Percentiles rank a stretch among this genome's conserved stretches.
These are phyloP conservation scores for Voacanga thouarsii DNA, from an alignment of 257 asterid species.

Conservation along the genomic window DNA sequence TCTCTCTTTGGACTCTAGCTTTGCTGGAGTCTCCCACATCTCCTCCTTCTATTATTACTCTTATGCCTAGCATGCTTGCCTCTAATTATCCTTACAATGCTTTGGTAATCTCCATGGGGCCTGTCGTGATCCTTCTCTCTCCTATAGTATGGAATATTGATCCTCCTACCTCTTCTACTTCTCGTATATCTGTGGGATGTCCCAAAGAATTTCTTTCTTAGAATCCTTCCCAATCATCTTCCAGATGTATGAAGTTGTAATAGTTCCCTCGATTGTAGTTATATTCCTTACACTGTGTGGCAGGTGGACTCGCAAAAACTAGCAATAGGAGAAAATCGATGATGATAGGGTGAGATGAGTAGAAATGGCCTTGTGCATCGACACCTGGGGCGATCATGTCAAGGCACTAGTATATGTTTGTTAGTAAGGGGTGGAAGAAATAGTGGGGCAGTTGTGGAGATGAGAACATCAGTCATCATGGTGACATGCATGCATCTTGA, in stretches of 20 bases:
- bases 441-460: slow-evolving; percentile 19
- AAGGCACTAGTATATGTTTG: slow-evolving; percentile 21
- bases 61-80: slow-evolving; percentile 2
- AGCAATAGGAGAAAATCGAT: slow-evolving; percentile 62
- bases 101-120: not conserved
- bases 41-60: slow-evolving; percentile 30
- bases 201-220: slow-evolving; percentile 51
- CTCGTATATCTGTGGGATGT: slow-evolving; percentile 34
- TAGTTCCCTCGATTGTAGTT: slow-evolving; percentile 53
- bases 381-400: slow-evolving; percentile 28
- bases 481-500: slow-evolving; percentile 29
- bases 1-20: slow-evolving; percentile 47
- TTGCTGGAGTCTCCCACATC: slow-evolving; percentile 36
- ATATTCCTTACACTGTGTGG: slow-evolving; percentile 55
- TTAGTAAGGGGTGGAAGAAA: slow-evolving; percentile 20
- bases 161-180: slow-evolving; percentile 53
- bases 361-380: slow-evolving; percentile 22
- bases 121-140: slow-evolving; percentile 1
- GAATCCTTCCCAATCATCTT: slow-evolving; percentile 54
- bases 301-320: slow-evolving; percentile 65
- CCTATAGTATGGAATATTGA: slow-evolving; percentile 35
- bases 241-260: slow-evolving; percentile 58
- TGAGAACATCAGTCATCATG: slow-evolving; percentile 25
- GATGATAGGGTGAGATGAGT: slow-evolving; percentile 57
- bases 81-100: not conserved